Percentiles rank a stretch among this genome's conserved stretches.
phyloP scores from a whole-genome alignment of 192 early-diverging fungal species.

The Gonapodya sp. region DNA sequence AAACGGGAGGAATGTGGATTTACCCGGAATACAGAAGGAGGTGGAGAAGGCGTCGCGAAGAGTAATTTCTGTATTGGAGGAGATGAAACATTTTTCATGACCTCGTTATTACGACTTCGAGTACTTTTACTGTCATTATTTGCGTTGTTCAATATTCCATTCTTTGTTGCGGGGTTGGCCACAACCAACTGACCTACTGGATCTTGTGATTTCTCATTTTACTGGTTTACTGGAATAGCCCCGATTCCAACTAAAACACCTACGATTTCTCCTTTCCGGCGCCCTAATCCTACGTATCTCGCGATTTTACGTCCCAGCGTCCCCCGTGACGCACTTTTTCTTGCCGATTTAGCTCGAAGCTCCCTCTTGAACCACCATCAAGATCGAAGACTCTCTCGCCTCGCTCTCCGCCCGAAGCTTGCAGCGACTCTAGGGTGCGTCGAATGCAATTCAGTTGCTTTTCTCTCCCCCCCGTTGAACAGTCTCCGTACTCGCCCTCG shows the following conservation, averaged over 20 bases:
- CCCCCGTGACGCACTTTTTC: not conserved
- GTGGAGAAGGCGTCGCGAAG: not conserved
- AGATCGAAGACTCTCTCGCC: not conserved
- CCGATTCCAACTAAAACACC: no score
- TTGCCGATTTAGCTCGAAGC: not conserved
- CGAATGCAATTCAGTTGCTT: not conserved
- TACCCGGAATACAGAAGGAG: not conserved
- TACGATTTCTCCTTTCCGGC: no score
- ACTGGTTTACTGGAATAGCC: no score
- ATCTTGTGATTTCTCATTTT: no score
- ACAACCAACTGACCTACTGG: no score
- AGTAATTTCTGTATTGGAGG: not conserved
- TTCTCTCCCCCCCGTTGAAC: not conserved
- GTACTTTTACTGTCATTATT: no score
- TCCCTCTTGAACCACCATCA: not conserved
- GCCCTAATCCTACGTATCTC: no score
- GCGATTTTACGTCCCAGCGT: not conserved
- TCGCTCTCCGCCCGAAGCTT: not conserved
- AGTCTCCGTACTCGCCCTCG: not conserved
- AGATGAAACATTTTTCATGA: not conserved
- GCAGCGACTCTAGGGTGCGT: not conserved
- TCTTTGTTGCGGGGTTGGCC: no score
- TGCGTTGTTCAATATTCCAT: no score
- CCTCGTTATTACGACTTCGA: no score
- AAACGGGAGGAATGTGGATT: not conserved